Conservation (phyloP, 345 rosid species). For the Combretum micranthum region DNA sequence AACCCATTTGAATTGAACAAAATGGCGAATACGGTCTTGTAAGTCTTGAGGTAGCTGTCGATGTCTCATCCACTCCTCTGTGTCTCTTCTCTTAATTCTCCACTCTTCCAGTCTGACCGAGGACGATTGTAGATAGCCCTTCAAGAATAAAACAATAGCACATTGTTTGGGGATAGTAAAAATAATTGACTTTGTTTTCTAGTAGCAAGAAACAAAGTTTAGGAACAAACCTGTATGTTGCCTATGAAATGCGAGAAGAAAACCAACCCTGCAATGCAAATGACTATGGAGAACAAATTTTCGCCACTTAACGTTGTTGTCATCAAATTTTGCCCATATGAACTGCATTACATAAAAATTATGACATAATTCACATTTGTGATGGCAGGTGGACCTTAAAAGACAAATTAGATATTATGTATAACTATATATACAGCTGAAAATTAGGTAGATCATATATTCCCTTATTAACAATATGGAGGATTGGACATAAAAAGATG, state of each 20-base stretch:
- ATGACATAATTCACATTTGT: neutral
- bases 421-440: neutral
- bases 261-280: constrained; percentile 64
- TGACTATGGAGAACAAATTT: constrained; percentile 51
- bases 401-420: neutral
- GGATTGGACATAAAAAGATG: neutral
- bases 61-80: constrained; percentile 97
- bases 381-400: neutral
- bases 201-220: neutral
- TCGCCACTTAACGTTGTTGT: constrained; percentile 52
- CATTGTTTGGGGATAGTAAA: neutral
- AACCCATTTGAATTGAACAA: constrained; percentile 77
- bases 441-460: neutral
- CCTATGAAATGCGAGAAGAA: constrained; percentile 86
- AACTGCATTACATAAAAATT: constrained; percentile 36
- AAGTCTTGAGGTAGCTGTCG: constrained; percentile 71
- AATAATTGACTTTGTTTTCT: too few species aligned
- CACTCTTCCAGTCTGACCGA: constrained; percentile 80
- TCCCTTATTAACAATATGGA: too few species aligned
- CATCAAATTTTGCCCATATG: constrained; percentile 69
- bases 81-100: constrained; percentile 78
- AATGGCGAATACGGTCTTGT: constrained; percentile 74
- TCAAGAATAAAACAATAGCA: constrained; percentile 10
- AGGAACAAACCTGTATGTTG: constrained; percentile 59
- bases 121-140: constrained; percentile 83